A percentile compares a stretch with the other conserved stretches of the same genome.
Conservation (phyloP, 169 alveolate species). For the Plasmodium sp. region DNA sequence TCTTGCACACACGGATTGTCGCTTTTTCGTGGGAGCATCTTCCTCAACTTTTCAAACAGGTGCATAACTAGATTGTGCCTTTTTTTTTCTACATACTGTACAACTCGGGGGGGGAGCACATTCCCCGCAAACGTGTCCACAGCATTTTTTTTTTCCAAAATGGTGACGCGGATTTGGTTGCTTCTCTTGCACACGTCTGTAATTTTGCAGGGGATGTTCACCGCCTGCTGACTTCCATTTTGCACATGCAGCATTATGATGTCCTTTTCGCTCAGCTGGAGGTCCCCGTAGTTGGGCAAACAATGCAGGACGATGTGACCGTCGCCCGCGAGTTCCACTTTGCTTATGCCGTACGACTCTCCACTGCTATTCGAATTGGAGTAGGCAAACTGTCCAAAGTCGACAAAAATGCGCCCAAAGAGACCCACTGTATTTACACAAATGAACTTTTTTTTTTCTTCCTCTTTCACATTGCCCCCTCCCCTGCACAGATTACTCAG, state of each 20-base stretch:
- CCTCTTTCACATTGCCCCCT: not conserved
- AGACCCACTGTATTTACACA: conserved; percentile 66
- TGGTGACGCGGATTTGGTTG: conserved; percentile 4
- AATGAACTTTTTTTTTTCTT: conserved; percentile 41
- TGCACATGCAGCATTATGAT: not conserved
- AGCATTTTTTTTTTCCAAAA: not conserved
- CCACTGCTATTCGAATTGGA: not conserved
- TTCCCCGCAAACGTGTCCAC: not conserved
- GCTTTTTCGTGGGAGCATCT: not conserved
- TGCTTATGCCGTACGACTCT: conserved; percentile 21
- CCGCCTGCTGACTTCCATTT: not conserved
- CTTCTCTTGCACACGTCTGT: conserved; percentile 4
- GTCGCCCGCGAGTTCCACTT: conserved; percentile 22
- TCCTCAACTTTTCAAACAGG: conserved; percentile 7
- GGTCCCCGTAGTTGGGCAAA: conserved; percentile 10
- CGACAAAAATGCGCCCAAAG: conserved; percentile 59
- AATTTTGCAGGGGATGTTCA: not conserved
- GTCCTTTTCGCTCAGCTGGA: conserved; percentile 42
- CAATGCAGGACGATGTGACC: not conserved
- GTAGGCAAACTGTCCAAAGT: conserved; percentile 40
- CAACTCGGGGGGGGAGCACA: not conserved
- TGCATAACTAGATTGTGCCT: not conserved
- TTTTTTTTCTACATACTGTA: not conserved
- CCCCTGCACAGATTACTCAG: conserved; percentile 36
- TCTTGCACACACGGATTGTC: not conserved